Base-by-base conservation (phyloP, 2,329 filamentous ascomycete genomes). In the Fusarium aywerte region DNA sequence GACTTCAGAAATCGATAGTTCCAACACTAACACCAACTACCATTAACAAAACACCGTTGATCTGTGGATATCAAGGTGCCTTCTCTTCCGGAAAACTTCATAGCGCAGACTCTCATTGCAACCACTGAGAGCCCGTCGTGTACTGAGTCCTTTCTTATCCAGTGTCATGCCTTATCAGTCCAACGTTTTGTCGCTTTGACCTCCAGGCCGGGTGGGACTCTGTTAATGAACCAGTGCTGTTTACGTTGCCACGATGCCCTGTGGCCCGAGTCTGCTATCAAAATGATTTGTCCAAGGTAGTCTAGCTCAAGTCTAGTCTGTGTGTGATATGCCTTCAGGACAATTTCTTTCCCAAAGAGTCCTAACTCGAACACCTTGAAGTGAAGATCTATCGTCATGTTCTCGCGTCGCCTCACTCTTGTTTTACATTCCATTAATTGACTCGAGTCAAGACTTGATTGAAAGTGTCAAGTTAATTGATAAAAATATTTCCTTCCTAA, bases 221-320 rank as follows among this genome's bases (percentile, higher is more conserved):
- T 43, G 18, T n/a, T 21, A 23, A 54, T 47, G 18, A n/a, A 18
- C 13, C 31, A 7, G 13, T 5, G 18, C 40, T 38, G 5, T 5
- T 25, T 47, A n/a, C 16, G 15, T 32, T 33, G 39, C 60, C 57
- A 63, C 51, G 61, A 42, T 29, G 27, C 38, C 29, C 45, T 23
- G 35, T 40, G 31, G 50, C 39, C 47, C 50, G 18, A 57, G 45
- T 40, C 40, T 40, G 21, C 10, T 52, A 27, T 33, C 29, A 35
- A 23, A 15, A 12, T n/a, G 10, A n/a, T n/a, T 23, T 33, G 29
- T 47, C 20, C 18, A 20, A 32, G 13, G 16, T 10, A 13, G 25
- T 43, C 10, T 43, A 43, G 40, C 40, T 43, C 11, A n/a, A 18
- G n/a, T 21, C 18, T 15, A 47, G 29, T 27, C 20, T 49, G 4